phyloP scores from a whole-genome alignment of 768 basidiomycete genomes.

The Auricularia sp. region DNA sequence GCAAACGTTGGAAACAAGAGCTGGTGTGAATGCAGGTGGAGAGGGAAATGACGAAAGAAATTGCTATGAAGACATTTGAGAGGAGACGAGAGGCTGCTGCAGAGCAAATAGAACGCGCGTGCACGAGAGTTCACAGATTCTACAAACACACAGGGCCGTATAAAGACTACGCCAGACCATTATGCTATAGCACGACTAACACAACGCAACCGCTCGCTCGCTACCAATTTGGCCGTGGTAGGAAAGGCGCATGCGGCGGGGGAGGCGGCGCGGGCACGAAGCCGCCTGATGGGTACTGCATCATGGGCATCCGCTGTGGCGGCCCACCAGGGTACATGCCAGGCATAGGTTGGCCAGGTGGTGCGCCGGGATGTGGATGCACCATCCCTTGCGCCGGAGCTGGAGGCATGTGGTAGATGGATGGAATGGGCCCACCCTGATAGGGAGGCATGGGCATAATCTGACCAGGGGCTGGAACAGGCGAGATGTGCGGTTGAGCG shows the following conservation, averaged over 20 bases:
- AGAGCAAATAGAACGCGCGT: not conserved
- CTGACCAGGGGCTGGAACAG: conserved; percentile 41
- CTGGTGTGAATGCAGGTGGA: not conserved
- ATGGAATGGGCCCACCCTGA: not conserved
- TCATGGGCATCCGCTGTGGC: not conserved
- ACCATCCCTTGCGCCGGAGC: not conserved
- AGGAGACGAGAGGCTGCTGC: not conserved
- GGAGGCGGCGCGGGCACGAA: not conserved
- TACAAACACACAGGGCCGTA: not conserved
- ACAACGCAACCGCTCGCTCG: not conserved
- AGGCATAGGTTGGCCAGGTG: conserved; percentile 32
- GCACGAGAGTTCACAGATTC: not conserved
- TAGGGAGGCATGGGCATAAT: not conserved
- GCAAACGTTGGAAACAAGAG: not conserved
- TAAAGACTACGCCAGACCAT: not conserved
- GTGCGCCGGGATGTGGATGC: not conserved
- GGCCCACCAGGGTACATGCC: conserved; percentile 10
- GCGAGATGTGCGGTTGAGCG: conserved; percentile 35
- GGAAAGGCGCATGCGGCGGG: not conserved
- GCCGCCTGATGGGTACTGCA: not conserved
- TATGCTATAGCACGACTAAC: not conserved
- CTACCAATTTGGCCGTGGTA: not conserved
- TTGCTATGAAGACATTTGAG: not conserved
- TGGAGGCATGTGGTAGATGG: not conserved
- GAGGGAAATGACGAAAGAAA: not conserved